Conservation (phyloP, 73 alveolate genomes). For the Paramecium biaurelia region DNA sequence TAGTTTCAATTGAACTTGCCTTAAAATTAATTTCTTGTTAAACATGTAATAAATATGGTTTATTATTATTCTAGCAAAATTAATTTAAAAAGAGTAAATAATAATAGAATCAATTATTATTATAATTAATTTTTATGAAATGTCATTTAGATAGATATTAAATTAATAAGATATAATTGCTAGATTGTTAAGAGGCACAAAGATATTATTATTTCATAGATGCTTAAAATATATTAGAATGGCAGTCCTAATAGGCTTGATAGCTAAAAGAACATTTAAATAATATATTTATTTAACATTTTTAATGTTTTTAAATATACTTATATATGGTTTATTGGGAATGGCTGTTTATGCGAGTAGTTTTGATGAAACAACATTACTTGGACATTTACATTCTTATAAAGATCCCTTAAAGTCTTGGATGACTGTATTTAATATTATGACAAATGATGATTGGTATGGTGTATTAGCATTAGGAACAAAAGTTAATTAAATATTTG, state of each 20-base stretch:
- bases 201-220: neutral
- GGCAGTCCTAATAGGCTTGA: conserved; percentile 22
- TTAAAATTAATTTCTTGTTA: neutral
- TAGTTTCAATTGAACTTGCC: neutral
- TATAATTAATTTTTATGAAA: neutral
- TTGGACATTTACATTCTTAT: conserved; percentile 6
- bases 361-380: neutral
- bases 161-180: neutral
- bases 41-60: neutral
- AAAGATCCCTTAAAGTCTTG: conserved; percentile 20
- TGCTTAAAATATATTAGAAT: conserved; percentile 10
- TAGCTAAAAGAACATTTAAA: conserved; percentile 13
- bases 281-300: conserved; percentile 18
- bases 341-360: neutral
- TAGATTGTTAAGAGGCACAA: neutral
- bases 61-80: neutral
- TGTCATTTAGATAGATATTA: neutral
- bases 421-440: conserved; percentile 25
- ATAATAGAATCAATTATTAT: neutral
- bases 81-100: neutral
- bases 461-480: neutral
- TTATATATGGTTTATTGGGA: neutral
- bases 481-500: neutral
- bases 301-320: neutral
- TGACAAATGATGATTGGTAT: conserved; percentile 47